Base-by-base conservation (phyloP, 23 red algal genomes). In the Gracilaria vermiculophylla region DNA sequence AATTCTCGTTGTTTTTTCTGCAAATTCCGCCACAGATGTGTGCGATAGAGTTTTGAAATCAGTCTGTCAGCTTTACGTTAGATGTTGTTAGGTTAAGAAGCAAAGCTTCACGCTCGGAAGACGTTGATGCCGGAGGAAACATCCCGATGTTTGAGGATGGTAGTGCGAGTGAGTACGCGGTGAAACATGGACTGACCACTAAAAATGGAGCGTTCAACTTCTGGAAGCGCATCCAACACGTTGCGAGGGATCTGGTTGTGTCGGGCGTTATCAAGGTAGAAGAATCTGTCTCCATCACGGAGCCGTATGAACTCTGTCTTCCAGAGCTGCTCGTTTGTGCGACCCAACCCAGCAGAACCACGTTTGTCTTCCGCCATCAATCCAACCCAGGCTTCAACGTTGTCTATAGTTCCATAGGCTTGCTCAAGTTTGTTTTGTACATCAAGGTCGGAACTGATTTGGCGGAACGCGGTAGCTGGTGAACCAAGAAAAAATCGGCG, bases 201-300 rank as follows among this genome's bases (percentile, higher is more conserved):
- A 28, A 66, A 66, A 28, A 66, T 33, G 33, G 27, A n/a, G 10
- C 23, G 61, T 32, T 66, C 34, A 13, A 66, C 16, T 16, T 32
- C 5, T 16, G 61, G 61, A 66, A 66, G 61, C 23, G 61, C 61
- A 4, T 66, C 4, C 61, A 66, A 28, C 25, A 66, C 61, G 24
- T 66, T 10, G 13, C 2, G 61, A 12, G 61, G 24, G 15, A 66
- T 66, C 33, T 66, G 61, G 61, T 66, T 12, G 23, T 66, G 61
- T 5, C 61, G 61, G 33, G 15, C 61, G 15, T 66, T 66, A 28
- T 12, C 61, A 13, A 80, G 53, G 35, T 80, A 80, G 76, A 80
- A 80, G 76, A 80, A 80, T 33, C 51, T 19, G 28, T 80, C 76
- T 32, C 76, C 76, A 60, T 80, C 49, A 0, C 76, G 45, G 19